Evolutionary conservation across 768 basidiomycete genomes (phyloP), one percentile per base, ranked within the genome.

Genomic region (Auricularia auricula-judae): DNA sequence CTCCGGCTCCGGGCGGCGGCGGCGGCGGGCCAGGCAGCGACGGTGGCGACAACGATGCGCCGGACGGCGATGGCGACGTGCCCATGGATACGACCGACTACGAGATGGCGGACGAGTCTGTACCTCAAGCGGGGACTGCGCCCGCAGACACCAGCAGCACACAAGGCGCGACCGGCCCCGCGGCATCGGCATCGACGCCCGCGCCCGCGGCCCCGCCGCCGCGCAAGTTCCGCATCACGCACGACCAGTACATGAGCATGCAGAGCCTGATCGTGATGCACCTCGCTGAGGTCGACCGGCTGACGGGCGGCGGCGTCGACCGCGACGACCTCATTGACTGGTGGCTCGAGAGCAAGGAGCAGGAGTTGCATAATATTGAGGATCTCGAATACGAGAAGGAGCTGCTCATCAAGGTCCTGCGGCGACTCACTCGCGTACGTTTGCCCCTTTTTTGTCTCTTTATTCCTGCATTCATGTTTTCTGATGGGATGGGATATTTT

Each of bases 291-390:
- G 78, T 85, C 12, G 97, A 99, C 76, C 80, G 82, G 34, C 83
- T 85, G 69, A 87, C 84, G 0, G 88, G 87, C 21, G 79, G 76
- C 62, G 95, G 95, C 2, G 76, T 96, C 47, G 90, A 93, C 70
- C 82, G 88, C 56, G 93, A 96, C 68, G 95, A 97, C 69, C 81
- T 99, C 64, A 89, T 96, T 67, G 93, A 96, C 72, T 96, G 93
- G 95, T 98, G 98, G 72, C 82, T 98, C 64, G 97, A 99, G 77
- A 76, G 84, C 67, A 89, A 86, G 73, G 97, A 99, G 74, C 78
- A 80, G 8, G 89, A 93, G 67, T 77, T 98, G 44, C 83, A 87
- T 67, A 86, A 88, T 62, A 82, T 93, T 4, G 93, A 94, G 63
- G 87, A 95, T 70, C 76, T 97, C 18, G 93, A 98, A 69, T 88